phyloP scores from a whole-genome alignment of 2,329 filamentous ascomycete genomes.

The Dryadomyces quercivorus region DNA sequence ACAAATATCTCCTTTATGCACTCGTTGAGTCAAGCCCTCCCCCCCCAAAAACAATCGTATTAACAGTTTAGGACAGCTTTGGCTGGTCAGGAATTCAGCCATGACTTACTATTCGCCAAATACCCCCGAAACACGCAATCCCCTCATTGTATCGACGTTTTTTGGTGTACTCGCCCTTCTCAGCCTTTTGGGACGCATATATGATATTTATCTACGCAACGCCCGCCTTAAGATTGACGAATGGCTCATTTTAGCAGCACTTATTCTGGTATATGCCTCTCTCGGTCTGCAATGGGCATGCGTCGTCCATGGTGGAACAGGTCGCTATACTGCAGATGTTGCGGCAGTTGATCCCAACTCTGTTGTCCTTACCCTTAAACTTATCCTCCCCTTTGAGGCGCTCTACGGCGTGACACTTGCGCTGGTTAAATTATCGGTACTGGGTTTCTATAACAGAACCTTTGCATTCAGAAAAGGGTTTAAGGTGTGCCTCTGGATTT shows the following conservation, averaged over 20 bases:
- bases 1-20: too few relatives aligned
- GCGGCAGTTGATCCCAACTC: background rate
- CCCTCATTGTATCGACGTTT: background rate
- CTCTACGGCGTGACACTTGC: background rate
- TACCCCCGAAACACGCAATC: background rate
- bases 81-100: too few relatives aligned
- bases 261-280: background rate
- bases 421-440: background rate
- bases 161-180: conserved; percentile 1
- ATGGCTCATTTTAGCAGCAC: background rate
- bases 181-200: background rate
- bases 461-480: background rate
- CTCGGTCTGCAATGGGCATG: conserved; percentile 2
- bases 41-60: too few relatives aligned
- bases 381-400: conserved; percentile 1
- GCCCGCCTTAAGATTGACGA: background rate
- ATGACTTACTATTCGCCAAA: background rate
- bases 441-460: background rate
- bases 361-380: background rate
- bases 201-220: background rate
- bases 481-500: background rate
- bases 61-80: too few relatives aligned
- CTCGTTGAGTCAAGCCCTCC: too few relatives aligned
- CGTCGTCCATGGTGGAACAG: background rate
- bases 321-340: background rate